Evolutionary conservation across 768 basidiomycete genomes (phyloP), one percentile per base, ranked within the genome.

Genomic region (Leccinum boreale): DNA sequence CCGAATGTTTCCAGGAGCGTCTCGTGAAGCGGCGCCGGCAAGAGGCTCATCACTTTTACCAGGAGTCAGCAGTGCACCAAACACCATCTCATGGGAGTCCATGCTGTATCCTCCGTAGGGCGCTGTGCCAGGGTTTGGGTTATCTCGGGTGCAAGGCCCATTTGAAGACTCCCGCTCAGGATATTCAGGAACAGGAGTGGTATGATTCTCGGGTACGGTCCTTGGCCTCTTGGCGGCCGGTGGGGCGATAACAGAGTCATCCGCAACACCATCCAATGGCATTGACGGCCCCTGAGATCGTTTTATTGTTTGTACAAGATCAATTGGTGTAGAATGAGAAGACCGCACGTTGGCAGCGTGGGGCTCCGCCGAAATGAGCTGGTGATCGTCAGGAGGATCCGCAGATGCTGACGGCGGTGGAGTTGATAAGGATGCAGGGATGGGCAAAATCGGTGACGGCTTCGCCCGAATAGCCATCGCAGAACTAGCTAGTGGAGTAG

Each of bases 401-500:
- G 35, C 66, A 55, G 52, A 58, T 26, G 59, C 60, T 12, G 70
- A 69, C 15, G 65, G 64, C 26, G 55, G 68, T 50, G 67, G 69
- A 28, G 63, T 65, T 26, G 71, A 69, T 31, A 69, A 70, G 23
- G 57, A 57, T 26, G 58, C 57, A 50, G 66, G 58, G 21, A 63
- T 55, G 4, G 68, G 73, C 4, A 65, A 44, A 33, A 83, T 81
- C 3, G 77, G 73, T 33, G 75, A 69, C 3, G 81, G 80, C 65
- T 82, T 82, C n/a, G 66, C 67, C 24, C 74, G 75, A 48, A 63
- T 53, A 49, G 64, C 60, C 12, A 65, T 57, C 49, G 48, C 56
- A 42, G 59, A 48, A 45, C 56, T 57, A n/a, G 63, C 60, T 33
- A 69, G 71, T 10, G 84, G 84, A 5, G 84, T 85, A 2, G 84